Evolutionary conservation across 139 green algal species (phyloP), one percentile per base, ranked within the genome.

Genomic region (Ostreobium quekettii): DNA sequence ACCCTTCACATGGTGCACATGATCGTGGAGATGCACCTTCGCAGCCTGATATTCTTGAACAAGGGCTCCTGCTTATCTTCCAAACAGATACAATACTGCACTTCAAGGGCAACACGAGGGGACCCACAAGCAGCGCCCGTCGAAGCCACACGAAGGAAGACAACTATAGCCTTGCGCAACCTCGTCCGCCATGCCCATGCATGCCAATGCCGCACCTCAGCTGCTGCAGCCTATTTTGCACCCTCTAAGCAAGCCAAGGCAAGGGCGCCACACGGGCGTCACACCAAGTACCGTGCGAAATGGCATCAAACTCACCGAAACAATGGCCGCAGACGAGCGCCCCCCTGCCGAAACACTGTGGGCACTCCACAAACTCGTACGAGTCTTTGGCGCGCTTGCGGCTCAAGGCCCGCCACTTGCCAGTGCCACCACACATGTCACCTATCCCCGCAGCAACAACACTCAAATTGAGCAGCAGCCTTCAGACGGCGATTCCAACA

Each of bases 361-460:
- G 93, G 83, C 93, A 99, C 82, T 99, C 93, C 2, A 87, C 87
- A 66, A 97, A 99, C 80, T 99, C 89, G 70, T 99, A 99, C 22
- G 79, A 92, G 78, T 97, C 93, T 78, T 95, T 90, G 49, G 87
- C 84, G 1, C 92, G 78, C 81, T 97, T 95, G 56, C 92, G 80
- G 70, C 80, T 94, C 38, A 99, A 83, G 0, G 92, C 93, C 19
- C 91, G 83, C 93, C 93, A 99, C 78, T 98, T 98, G 67, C 93
- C 93, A 24, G 89, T 97, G 26, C 93, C 93, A 7, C 93, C 93
- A 73, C 93, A 99, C 93, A 99, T 96, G 85, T 99, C 93, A 77
- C 84, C 84, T 90, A 53, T n/a, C n/a, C n/a, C n/a, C n/a, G n/a
- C n/a, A n/a, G n/a, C n/a, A n/a, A n/a, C n/a, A n/a, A n/a, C n/a